These are phyloP conservation scores for Nidula niveotomentosa DNA, from an alignment of 1,284 basidiomycete genomes.

Conservation along the genomic window DNA sequence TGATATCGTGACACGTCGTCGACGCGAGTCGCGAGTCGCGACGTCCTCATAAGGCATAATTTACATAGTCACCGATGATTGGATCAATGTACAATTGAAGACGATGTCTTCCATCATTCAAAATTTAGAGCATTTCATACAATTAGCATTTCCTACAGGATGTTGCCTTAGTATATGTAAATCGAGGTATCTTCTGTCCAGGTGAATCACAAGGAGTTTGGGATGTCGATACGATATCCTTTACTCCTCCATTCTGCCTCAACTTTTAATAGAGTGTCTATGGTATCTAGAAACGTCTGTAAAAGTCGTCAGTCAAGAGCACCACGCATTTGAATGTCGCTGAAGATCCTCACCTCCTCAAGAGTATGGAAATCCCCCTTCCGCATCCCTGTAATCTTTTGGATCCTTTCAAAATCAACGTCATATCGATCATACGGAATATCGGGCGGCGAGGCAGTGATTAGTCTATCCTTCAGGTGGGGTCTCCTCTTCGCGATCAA, in stretches of 20 bases:
- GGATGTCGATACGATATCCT: not conserved
- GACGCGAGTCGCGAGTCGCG: too few relatives aligned
- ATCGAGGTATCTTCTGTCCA: too few relatives aligned
- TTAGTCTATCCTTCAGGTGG: constrained; percentile 20
- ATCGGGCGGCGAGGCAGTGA: constrained; percentile 7
- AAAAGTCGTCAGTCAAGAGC: not conserved
- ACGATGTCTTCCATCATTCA: too few relatives aligned
- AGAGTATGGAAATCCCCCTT: constrained; percentile 22
- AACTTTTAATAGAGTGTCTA: not conserved
- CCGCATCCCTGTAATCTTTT: constrained; percentile 26
- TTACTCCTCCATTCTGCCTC: not conserved
- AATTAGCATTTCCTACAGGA: too few relatives aligned
- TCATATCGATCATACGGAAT: constrained; percentile 14
- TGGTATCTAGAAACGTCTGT: not conserved
- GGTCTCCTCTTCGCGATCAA: constrained; percentile 24
- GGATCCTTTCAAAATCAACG: constrained; percentile 23
- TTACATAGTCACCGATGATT: too few relatives aligned
- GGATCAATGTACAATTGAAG: too few relatives aligned
- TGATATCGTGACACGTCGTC: too few relatives aligned
- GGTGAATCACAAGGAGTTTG: too few relatives aligned
- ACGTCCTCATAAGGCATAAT: too few relatives aligned
- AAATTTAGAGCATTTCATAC: too few relatives aligned
- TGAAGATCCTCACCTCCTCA: constrained; percentile 15
- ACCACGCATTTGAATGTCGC: not conserved
- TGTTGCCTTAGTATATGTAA: too few relatives aligned